Conservation (phyloP, 1,284 basidiomycete species). For the Rhodotorula sp. region DNA sequence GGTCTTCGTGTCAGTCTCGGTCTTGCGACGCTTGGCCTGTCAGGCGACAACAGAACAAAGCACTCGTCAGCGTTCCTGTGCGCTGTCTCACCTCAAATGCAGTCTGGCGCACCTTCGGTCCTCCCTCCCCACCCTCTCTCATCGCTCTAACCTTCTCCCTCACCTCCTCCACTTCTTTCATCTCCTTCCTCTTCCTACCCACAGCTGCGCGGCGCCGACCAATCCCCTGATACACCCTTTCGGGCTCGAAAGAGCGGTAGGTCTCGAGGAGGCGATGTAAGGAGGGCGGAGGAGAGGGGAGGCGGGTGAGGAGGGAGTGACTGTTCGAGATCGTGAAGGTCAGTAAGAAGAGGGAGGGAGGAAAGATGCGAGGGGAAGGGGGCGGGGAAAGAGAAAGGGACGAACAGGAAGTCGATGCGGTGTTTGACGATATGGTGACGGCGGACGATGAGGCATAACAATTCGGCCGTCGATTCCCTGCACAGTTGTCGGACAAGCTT, state of each 20-base stretch:
- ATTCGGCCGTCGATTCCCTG: conserved; percentile 3
- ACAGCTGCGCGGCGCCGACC: background rate
- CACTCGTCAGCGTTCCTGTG: background rate
- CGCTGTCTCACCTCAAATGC: background rate
- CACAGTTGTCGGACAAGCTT: too few relatives aligned
- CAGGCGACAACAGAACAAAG: background rate
- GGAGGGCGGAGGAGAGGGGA: background rate
- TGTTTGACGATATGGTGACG: background rate
- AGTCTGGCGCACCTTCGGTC: background rate
- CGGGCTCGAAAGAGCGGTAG: conserved; percentile 10
- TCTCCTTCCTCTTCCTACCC: background rate
- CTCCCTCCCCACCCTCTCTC: background rate
- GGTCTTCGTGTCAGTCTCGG: background rate
- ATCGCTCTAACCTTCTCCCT: background rate
- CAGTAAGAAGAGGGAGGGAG: background rate
- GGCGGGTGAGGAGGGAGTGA: background rate
- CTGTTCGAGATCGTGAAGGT: background rate
- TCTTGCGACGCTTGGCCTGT: conserved; percentile 11
- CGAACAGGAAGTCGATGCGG: conserved; percentile 14
- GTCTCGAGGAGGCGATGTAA: conserved; percentile 2
- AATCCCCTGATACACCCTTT: background rate
- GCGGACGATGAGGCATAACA: background rate
- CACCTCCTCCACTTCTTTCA: background rate
- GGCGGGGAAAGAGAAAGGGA: too few relatives aligned
- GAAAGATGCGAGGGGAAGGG: too few relatives aligned